phyloP scores from a whole-genome alignment of 2,329 filamentous ascomycete species.

The Malbranchea zuffiana region DNA sequence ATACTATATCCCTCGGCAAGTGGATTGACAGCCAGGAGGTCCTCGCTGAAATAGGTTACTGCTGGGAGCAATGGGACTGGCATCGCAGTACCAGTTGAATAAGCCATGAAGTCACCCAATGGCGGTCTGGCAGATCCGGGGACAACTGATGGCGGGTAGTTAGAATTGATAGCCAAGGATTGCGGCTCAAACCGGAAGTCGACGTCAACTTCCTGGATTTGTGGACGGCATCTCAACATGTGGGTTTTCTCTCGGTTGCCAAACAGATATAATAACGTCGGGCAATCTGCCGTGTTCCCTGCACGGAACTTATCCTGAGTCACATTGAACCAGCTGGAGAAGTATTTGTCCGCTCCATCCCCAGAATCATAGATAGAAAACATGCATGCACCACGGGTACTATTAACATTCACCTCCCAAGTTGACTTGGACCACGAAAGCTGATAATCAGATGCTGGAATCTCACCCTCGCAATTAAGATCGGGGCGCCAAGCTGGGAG shows the following conservation, averaged over 20 bases:
- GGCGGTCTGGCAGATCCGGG: conserved; percentile 6
- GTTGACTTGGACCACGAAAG: conserved; percentile 10
- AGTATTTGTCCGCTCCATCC: conserved; percentile 8
- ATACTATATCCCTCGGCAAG: conserved; percentile 6
- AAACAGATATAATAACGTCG: conserved; percentile 14
- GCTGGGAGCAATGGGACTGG: conserved; percentile 6
- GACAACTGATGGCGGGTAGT: conserved; percentile 11
- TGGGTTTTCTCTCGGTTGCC: conserved; percentile 13
- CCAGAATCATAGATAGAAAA: conserved; percentile 3
- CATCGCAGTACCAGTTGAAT: conserved; percentile 7
- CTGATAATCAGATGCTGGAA: conserved; percentile 6
- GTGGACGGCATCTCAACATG: conserved; percentile 15
- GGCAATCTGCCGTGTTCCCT: conserved; percentile 10
- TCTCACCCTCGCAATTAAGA: conserved; percentile 10
- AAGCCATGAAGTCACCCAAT: conserved; percentile 11
- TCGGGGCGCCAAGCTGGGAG: conserved; percentile 14
- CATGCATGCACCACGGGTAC: conserved; percentile 5
- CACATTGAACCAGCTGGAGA: conserved; percentile 8
- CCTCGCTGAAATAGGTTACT: conserved; percentile 4
- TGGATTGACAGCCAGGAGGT: conserved; percentile 8
- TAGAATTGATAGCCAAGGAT: conserved; percentile 10
- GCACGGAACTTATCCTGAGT: conserved; percentile 8
- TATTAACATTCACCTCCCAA: conserved; percentile 13
- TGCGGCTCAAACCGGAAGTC: conserved; percentile 2
- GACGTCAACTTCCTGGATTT: conserved; percentile 16